Conservation (phyloP, 257 asterid genomes). For the Primulina tabacum region DNA sequence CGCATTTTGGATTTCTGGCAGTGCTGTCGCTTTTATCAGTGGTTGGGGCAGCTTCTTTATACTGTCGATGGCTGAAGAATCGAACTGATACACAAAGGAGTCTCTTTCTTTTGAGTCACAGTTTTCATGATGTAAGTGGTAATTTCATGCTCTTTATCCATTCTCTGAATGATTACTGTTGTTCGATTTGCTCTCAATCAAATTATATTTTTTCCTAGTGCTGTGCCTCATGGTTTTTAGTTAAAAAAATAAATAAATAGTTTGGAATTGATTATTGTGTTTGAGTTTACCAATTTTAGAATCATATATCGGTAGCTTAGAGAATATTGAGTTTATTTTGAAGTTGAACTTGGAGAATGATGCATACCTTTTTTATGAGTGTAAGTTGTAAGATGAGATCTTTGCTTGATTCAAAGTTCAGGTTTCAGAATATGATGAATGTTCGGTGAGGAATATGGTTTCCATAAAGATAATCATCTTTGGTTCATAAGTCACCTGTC, state of each 20-base stretch:
- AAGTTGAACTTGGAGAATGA: background rate
- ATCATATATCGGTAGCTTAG: background rate
- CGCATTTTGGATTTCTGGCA: conserved; percentile 80
- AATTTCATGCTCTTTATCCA: conserved; percentile 9
- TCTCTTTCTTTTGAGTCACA: conserved; percentile 57
- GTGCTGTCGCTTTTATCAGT: conserved; percentile 71
- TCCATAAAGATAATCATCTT: background rate
- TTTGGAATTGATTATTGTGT: background rate
- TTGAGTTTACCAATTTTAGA: background rate
- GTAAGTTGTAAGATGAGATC: conserved; percentile 1
- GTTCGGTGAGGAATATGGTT: background rate
- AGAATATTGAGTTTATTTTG: conserved; percentile 7
- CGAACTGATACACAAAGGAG: conserved; percentile 70
- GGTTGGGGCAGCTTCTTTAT: conserved; percentile 77
- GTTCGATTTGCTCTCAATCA: background rate
- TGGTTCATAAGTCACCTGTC: background rate
- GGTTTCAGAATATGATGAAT: conserved; percentile 3
- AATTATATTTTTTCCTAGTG: background rate
- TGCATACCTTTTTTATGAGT: background rate
- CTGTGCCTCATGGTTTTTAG: background rate
- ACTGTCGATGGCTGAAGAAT: conserved; percentile 79
- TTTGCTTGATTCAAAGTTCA: conserved; percentile 7
- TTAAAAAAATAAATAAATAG: conserved; percentile 8
- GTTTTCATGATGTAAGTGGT: conserved; percentile 47
- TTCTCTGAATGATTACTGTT: conserved; percentile 9